These are phyloP conservation scores for Amborella trichopoda DNA, from an alignment of 164 flowering plant genomes.

Conservation along the genomic window DNA sequence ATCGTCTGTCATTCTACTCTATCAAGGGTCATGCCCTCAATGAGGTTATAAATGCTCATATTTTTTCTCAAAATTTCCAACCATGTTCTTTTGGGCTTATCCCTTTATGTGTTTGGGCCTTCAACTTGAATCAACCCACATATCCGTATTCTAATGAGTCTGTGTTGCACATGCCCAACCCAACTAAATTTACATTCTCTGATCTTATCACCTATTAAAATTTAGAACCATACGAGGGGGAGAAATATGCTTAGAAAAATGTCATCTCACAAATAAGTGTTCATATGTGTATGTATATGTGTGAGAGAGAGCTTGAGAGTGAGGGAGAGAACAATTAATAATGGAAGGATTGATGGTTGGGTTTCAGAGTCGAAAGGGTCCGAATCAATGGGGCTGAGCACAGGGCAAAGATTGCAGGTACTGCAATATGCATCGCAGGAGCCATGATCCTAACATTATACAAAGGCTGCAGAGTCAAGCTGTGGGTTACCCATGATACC, in stretches of 20 bases:
- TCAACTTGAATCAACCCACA: not conserved
- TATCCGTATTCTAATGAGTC: not conserved
- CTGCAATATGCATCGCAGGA: slow-evolving; percentile 4
- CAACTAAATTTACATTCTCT: no score
- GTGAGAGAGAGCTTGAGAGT: not conserved
- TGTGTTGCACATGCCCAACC: no score
- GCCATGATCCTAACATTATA: slow-evolving; percentile 1
- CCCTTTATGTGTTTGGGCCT: no score
- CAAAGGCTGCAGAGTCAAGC: slow-evolving; percentile 3
- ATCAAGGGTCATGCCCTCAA: no score
- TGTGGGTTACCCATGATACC: not conserved
- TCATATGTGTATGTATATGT: not conserved
- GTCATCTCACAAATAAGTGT: no score
- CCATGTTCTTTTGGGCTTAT: no score
- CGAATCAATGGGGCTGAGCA: not conserved
- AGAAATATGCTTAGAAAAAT: no score
- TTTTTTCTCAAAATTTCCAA: no score
- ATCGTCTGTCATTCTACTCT: no score
- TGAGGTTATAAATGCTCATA: no score
- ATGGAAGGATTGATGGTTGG: not conserved
- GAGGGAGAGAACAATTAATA: not conserved
- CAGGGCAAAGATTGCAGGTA: slow-evolving; percentile 1
- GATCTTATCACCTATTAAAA: no score
- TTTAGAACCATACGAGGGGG: no score
- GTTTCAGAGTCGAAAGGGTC: slow-evolving; percentile 8